phyloP scores from a whole-genome alignment of 805 yeast species.

The Wickerhamiella musiphila region DNA sequence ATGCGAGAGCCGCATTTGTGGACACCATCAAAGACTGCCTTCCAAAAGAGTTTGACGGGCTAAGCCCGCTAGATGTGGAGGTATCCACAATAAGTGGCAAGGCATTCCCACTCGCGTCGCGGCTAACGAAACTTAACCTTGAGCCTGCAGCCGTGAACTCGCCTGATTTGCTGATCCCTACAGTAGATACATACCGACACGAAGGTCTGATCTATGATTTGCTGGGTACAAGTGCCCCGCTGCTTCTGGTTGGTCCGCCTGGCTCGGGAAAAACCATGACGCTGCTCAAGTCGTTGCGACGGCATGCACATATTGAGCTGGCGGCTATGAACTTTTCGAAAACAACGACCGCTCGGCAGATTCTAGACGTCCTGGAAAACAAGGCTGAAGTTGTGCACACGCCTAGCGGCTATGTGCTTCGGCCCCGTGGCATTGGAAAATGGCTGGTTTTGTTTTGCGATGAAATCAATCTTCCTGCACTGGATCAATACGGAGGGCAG shows the following conservation, averaged over 20 bases:
- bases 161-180: constrained; percentile 57
- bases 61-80: constrained; percentile 26
- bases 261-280: constrained; percentile 97
- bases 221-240: constrained; percentile 37
- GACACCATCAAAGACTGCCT: constrained; percentile 13
- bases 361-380: constrained; percentile 53
- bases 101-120: constrained; percentile 28
- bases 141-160: constrained; percentile 42
- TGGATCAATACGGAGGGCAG: constrained; percentile 61
- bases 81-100: constrained; percentile 29
- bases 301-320: constrained; percentile 38
- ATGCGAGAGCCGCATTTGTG: constrained; percentile 27
- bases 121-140: constrained; percentile 28
- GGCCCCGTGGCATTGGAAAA: constrained; percentile 44
- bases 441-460: constrained; percentile 80
- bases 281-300: constrained; percentile 46
- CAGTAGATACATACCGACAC: constrained; percentile 57
- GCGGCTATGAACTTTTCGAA: constrained; percentile 68
- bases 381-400: constrained; percentile 44
- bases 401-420: constrained; percentile 33
- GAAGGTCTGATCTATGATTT: constrained; percentile 42
- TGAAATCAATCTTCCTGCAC: constrained; percentile 68
- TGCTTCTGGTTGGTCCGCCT: constrained; percentile 86
- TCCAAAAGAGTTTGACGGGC: not conserved
- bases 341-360: constrained; percentile 45